Evolutionary conservation across 768 basidiomycete species (phyloP).

Genomic region (Collybia mongolica): DNA sequence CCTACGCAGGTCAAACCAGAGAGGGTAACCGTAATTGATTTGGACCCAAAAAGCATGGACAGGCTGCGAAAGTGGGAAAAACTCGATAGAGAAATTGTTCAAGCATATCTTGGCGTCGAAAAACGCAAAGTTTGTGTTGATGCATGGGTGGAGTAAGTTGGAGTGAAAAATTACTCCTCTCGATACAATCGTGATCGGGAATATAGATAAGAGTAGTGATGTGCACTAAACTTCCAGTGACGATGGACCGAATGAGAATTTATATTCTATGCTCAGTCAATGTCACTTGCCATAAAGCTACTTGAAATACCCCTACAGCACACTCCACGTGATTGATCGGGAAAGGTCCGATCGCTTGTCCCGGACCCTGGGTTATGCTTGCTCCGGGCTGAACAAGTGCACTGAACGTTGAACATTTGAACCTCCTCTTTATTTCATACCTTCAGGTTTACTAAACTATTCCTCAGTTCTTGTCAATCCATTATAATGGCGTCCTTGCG

Average conservation of each 20-base stretch:
- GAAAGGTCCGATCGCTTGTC: constrained; percentile 14
- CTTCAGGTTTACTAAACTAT: not conserved
- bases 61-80: constrained; percentile 70
- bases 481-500: constrained; percentile 12
- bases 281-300: no score
- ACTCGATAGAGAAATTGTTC: constrained; percentile 68
- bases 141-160: constrained; percentile 12
- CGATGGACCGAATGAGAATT: not conserved
- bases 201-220: not conserved
- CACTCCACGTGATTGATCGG: constrained; percentile 10
- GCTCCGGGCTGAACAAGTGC: not conserved
- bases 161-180: no score
- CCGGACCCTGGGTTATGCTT: not conserved
- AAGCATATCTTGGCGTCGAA: constrained; percentile 32
- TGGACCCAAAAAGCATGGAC: constrained; percentile 75
- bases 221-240: not conserved
- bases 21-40: constrained; percentile 73
- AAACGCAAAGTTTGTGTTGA: constrained; percentile 32
- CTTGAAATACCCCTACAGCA: no score
- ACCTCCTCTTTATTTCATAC: not conserved
- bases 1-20: constrained; percentile 15
- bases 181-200: not conserved
- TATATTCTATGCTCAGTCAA: no score
- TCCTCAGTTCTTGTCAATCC: no score
- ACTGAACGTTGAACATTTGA: not conserved